These are phyloP conservation scores for Suillus clintonianus DNA, from an alignment of 768 basidiomycete species.

Conservation along the genomic window DNA sequence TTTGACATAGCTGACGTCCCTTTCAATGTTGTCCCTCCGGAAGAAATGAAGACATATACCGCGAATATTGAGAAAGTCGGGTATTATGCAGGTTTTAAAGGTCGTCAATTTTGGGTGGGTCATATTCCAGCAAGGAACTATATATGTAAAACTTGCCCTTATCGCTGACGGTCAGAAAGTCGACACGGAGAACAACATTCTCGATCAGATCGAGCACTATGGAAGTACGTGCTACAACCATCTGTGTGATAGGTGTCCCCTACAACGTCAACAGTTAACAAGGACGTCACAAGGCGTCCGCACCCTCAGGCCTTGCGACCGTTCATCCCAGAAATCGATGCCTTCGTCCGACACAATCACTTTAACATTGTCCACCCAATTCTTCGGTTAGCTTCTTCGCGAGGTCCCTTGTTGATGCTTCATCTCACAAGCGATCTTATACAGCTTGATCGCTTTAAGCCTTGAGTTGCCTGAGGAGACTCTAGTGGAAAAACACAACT, in stretches of 20 bases:
- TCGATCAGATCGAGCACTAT: slow-evolving; percentile 49
- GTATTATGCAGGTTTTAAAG: slow-evolving; percentile 51
- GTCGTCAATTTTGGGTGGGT: slow-evolving; percentile 47
- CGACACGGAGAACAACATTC: slow-evolving; percentile 34
- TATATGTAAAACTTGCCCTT: slow-evolving; percentile 2
- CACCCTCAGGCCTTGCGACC: slow-evolving; percentile 41
- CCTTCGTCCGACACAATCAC: slow-evolving; percentile 39
- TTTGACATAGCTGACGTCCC: slow-evolving; percentile 50
- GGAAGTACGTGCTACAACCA: slow-evolving; percentile 31
- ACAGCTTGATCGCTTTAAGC: slow-evolving; percentile 43
- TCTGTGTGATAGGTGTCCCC: not conserved
- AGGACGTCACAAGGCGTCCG: slow-evolving; percentile 31
- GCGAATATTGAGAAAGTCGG: slow-evolving; percentile 41
- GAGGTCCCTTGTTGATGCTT: not conserved
- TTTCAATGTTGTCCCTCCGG: slow-evolving; percentile 39
- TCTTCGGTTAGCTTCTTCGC: slow-evolving; percentile 29
- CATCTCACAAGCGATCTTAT: not conserved
- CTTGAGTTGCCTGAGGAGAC: slow-evolving; percentile 49
- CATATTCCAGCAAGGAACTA: not conserved
- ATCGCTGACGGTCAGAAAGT: slow-evolving; percentile 33
- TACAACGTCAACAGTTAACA: slow-evolving; percentile 30
- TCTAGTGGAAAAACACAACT: slow-evolving; percentile 41
- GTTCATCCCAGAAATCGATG: slow-evolving; percentile 37
- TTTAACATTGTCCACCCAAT: slow-evolving; percentile 39
- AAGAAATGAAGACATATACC: slow-evolving; percentile 44